Evolutionary conservation across 2,329 filamentous ascomycete species (phyloP).

Genomic region (Aspergillus tubingensis): DNA sequence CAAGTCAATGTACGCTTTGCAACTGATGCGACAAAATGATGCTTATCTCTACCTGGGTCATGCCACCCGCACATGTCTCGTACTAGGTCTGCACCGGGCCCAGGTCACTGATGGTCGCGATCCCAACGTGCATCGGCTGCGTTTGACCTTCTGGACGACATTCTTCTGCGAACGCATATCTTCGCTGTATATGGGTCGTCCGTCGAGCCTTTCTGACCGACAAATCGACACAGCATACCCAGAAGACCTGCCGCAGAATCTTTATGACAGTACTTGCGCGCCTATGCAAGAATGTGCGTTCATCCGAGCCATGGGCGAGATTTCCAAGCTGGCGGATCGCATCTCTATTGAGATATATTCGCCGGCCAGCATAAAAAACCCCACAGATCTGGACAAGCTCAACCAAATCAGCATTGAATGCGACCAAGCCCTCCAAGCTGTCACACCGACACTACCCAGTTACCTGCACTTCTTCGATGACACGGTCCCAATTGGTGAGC

Average conservation of each 20-base stretch:
- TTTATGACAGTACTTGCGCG: neutral
- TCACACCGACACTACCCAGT: slow-evolving; percentile 6
- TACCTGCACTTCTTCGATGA: slow-evolving; percentile 20
- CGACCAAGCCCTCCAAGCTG: slow-evolving; percentile 12
- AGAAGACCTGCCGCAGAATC: slow-evolving; percentile 7
- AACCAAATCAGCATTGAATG: slow-evolving; percentile 11
- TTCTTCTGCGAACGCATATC: slow-evolving; percentile 16
- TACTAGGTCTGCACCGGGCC: slow-evolving; percentile 16
- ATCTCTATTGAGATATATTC: slow-evolving; percentile 17
- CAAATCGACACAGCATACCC: slow-evolving; percentile 19
- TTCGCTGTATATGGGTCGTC: slow-evolving; percentile 17
- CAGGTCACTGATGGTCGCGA: slow-evolving; percentile 18
- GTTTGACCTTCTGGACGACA: slow-evolving; percentile 17
- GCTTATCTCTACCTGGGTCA: slow-evolving; percentile 19
- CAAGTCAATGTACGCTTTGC: slow-evolving; percentile 19
- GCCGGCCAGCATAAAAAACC: slow-evolving; percentile 12
- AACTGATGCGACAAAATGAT: slow-evolving; percentile 22
- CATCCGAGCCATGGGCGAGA: slow-evolving; percentile 15
- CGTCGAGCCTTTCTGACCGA: slow-evolving; percentile 14
- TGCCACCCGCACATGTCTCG: slow-evolving; percentile 15
- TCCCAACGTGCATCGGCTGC: slow-evolving; percentile 12
- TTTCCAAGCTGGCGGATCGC: slow-evolving; percentile 14
- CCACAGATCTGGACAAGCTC: slow-evolving; percentile 8
- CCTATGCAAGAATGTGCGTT: slow-evolving; percentile 8
- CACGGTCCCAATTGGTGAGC: slow-evolving; percentile 7